These are phyloP conservation scores for Fusarium irregulare DNA, from an alignment of 2,329 filamentous ascomycete genomes.

Conservation along the genomic window DNA sequence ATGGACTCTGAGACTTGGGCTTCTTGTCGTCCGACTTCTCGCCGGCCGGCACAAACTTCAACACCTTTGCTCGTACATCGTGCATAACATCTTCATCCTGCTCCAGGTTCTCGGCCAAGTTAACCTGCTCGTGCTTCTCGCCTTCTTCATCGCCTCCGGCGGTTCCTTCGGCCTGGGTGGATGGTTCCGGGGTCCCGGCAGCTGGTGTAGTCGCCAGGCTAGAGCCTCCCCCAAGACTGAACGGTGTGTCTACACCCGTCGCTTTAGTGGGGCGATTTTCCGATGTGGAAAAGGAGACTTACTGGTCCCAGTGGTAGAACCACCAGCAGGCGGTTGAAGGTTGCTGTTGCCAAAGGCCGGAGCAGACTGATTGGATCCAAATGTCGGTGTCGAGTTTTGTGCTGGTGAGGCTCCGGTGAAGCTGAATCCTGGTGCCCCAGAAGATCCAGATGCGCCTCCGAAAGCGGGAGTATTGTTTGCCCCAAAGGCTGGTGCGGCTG, in stretches of 20 bases:
- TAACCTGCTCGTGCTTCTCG: slow-evolving; percentile 75
- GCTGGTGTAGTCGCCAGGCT: slow-evolving; percentile 71
- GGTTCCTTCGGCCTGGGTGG: slow-evolving; percentile 58
- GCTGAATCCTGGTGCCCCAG: slow-evolving; percentile 53
- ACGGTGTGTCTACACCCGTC: slow-evolving; percentile 64
- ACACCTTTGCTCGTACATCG: slow-evolving; percentile 76
- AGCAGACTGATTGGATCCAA: slow-evolving; percentile 51
- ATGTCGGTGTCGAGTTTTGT: slow-evolving; percentile 47
- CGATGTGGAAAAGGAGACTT: slow-evolving; percentile 56
- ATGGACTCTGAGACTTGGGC: slow-evolving; percentile 66
- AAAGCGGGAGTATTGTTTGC: slow-evolving; percentile 47
- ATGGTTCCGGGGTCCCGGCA: slow-evolving; percentile 68
- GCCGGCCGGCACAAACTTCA: slow-evolving; percentile 66
- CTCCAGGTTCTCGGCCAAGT: slow-evolving; percentile 75
- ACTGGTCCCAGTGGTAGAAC: slow-evolving; percentile 60
- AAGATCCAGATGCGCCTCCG: slow-evolving; percentile 46
- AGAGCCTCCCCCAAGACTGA: slow-evolving; percentile 68
- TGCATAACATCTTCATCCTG: slow-evolving; percentile 77
- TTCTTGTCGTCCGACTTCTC: slow-evolving; percentile 60
- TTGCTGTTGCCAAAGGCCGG: slow-evolving; percentile 53
- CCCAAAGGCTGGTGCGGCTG: slow-evolving; percentile 47
- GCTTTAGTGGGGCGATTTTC: slow-evolving; percentile 60
- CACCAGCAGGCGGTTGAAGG: slow-evolving; percentile 57
- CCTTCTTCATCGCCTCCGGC: slow-evolving; percentile 60
- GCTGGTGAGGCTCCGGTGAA: slow-evolving; percentile 52